phyloP scores from a whole-genome alignment of 2,329 filamentous ascomycete genomes.

The Knoxdaviesia proteae region DNA sequence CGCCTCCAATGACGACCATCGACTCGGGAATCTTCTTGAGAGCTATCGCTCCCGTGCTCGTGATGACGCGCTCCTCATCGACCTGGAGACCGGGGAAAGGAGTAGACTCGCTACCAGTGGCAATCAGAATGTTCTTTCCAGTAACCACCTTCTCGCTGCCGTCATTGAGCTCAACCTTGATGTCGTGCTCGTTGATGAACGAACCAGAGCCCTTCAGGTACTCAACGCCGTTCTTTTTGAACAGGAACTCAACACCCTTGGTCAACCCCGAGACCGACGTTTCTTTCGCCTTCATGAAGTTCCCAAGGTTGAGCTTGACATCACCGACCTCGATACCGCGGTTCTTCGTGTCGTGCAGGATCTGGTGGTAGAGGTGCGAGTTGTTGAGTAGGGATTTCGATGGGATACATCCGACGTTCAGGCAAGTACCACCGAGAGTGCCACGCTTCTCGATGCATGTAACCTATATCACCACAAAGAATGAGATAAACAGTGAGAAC shows the following conservation, averaged over 20 bases:
- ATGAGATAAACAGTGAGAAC: slow-evolving; percentile 2
- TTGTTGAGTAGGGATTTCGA: slow-evolving; percentile 99
- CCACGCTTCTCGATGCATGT: slow-evolving; percentile 98
- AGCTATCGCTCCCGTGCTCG: slow-evolving; percentile 83
- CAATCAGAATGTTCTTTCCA: slow-evolving; percentile 96
- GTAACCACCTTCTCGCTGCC: slow-evolving; percentile 73
- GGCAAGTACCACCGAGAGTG: slow-evolving; percentile 80
- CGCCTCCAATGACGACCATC: slow-evolving; percentile 92
- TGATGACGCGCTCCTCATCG: slow-evolving; percentile 94
- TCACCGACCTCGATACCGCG: slow-evolving; percentile 94
- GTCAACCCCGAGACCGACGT: slow-evolving; percentile 72
- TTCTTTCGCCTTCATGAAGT: slow-evolving; percentile 99
- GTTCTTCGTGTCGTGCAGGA: slow-evolving; percentile 90
- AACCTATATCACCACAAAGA: slow-evolving; percentile 33
- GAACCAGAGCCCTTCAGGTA: slow-evolving; percentile 87
- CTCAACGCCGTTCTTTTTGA: slow-evolving; percentile 98
- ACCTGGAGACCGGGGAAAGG: slow-evolving; percentile 91
- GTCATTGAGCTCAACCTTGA: slow-evolving; percentile 77
- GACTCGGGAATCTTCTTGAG: slow-evolving; percentile 84
- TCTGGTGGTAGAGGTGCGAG: slow-evolving; percentile 93
- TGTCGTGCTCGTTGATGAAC: slow-evolving; percentile 73
- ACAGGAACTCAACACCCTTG: slow-evolving; percentile 92
- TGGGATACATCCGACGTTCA: slow-evolving; percentile 98
- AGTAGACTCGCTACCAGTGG: slow-evolving; percentile 84
- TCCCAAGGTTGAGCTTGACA: slow-evolving; percentile 82